Base-by-base conservation (phyloP, 169 alveolate genomes). In the Eimeria acervulina region DNA sequence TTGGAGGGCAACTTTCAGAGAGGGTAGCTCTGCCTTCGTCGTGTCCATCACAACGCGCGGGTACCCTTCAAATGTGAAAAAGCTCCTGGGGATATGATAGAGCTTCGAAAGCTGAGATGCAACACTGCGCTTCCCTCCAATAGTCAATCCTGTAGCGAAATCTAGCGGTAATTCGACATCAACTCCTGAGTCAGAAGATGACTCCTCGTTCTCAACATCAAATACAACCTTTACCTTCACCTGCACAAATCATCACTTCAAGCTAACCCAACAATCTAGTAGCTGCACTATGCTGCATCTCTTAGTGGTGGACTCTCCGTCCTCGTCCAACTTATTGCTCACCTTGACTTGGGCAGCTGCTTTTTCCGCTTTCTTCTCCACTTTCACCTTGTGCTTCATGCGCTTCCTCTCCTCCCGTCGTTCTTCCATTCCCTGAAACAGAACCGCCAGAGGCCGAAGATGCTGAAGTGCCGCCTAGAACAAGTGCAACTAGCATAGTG, bases 381-480 rank as follows among this genome's bases (percentile, higher is more conserved):
- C 47, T 59, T 85, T 85, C 4, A 15, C 80, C 23, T 85, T 85
- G 19, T 59, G 93, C 66, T 85, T 85, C 44, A 38, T 59, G 44
- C 80, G 76, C 42, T 36, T 85, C 26, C 70, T 85, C 38, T 59
- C 93, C 59, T 85, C 93, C 31, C 8, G 36, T 23, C 93, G 78
- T 55, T 85, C 93, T 5, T 85, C 93, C 93, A 85, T 85, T 33
- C 93, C 93, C 93, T 85, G 80, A 36, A 40, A 40, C 52, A 61
- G 4, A 15, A 21, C 6, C 13, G 44, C 13, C 51, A 51, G 28
- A 81, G 4, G 21, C 36, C 19, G 28, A 10, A 51, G 31, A 31
- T n/a, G 63, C 6, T 81, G 42, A 17, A 38, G 12, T 23, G 28
- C 38, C 1, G 23, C 17, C 38, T 2, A 21, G 15, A 44, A 40